Conservation (phyloP, 2,329 filamentous ascomycete species). For the Botrytis hyacinthi region DNA sequence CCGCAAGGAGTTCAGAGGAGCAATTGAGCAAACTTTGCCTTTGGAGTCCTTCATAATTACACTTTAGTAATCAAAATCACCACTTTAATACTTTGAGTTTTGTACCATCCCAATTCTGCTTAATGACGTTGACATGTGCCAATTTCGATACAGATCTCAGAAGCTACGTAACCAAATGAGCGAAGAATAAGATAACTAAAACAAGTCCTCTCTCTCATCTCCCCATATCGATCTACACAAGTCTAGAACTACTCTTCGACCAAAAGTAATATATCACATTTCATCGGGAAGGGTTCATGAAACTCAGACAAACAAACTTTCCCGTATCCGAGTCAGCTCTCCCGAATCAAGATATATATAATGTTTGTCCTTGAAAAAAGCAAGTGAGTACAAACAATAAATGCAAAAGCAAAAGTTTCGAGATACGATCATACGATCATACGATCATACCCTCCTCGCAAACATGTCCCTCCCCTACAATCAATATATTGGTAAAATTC, state of each 20-base stretch:
- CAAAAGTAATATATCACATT: constrained; percentile 16
- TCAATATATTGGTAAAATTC: not conserved
- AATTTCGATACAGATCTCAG: not conserved
- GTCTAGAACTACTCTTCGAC: not conserved
- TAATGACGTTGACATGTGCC: not conserved
- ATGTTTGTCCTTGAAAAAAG: constrained; percentile 14
- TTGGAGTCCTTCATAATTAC: not conserved
- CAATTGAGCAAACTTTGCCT: constrained; percentile 2
- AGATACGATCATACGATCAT: not conserved
- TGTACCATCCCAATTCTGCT: not conserved
- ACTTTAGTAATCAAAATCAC: not conserved
- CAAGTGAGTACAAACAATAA: constrained; percentile 1
- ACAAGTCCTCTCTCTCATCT: not conserved
- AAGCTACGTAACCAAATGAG: not conserved
- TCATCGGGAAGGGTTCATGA: not conserved
- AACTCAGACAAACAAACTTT: constrained; percentile 17
- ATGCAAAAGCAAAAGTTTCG: constrained; percentile 4
- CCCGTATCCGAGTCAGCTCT: constrained; percentile 7
- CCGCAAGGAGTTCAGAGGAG: constrained; percentile 11
- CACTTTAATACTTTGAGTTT: constrained; percentile 9
- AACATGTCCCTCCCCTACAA: not conserved
- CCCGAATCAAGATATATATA: not conserved
- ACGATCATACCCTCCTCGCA: not conserved
- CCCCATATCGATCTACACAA: not conserved
- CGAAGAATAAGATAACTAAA: not conserved